Evolutionary conservation across 805 yeast species (phyloP).

Genomic region (Myxozyma monticola): DNA sequence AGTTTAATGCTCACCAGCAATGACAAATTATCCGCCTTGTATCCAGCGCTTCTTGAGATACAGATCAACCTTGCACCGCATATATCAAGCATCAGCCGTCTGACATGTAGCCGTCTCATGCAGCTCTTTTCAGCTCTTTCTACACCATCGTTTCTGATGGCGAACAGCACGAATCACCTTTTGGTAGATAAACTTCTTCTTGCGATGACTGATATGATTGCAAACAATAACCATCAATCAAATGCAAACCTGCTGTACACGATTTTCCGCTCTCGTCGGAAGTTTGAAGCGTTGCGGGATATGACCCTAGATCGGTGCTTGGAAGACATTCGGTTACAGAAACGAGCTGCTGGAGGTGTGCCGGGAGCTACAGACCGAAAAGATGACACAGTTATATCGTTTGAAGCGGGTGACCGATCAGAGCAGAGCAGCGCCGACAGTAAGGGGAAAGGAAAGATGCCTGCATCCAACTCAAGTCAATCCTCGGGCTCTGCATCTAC

Average conservation of each 20-base stretch:
- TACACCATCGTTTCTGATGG: constrained; percentile 31
- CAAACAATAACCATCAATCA: constrained; percentile 33
- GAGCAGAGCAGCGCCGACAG: neutral
- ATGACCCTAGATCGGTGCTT: constrained; percentile 19
- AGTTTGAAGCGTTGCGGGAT: constrained; percentile 25
- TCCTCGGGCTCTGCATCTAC: neutral
- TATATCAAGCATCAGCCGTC: constrained; percentile 34
- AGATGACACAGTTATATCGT: constrained; percentile 18
- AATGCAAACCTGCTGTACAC: constrained; percentile 35
- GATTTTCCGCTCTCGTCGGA: constrained; percentile 31
- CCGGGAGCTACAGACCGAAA: constrained; percentile 12
- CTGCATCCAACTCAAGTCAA: neutral
- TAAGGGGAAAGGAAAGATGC: constrained; percentile 25
- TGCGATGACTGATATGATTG: constrained; percentile 31
- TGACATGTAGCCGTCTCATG: constrained; percentile 35
- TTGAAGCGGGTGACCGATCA: constrained; percentile 10
- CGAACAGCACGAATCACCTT: constrained; percentile 30
- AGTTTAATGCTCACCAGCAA: constrained; percentile 23
- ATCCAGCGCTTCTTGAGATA: constrained; percentile 35
- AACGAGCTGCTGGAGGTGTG: constrained; percentile 1
- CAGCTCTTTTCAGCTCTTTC: constrained; percentile 33
- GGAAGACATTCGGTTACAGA: constrained; percentile 22
- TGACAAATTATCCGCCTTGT: constrained; percentile 30
- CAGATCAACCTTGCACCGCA: constrained; percentile 38
- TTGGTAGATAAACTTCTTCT: constrained; percentile 30